Evolutionary conservation across 768 basidiomycete genomes (phyloP), one percentile per base, ranked within the genome.

Genomic region (Phanerochaete carnosa): DNA sequence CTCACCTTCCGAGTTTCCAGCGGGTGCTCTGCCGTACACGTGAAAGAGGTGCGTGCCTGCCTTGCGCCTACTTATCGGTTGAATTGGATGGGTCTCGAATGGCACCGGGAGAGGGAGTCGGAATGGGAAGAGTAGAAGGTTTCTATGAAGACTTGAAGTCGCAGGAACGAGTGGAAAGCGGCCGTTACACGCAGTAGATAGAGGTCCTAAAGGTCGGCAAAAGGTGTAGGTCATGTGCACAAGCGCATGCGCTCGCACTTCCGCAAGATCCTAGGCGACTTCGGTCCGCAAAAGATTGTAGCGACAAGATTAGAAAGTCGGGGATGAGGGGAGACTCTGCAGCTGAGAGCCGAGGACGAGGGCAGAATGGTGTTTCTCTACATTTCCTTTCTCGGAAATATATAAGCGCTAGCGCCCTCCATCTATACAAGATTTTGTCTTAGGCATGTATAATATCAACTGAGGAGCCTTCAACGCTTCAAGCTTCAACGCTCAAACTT

Each of bases 1-100:
- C 58, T 33, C 45, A 61, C 60, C 60, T 55, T 39, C 60, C 55
- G 55, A 61, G 53, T 33, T 47, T 55, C 59, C 58, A 6, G 58
- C 58, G 58, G n/a, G 58, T 58, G 29, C 28, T 55, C 28, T 45
- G 35, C 54, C 37, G 54, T 37, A 45, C 60, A 61, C 60, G 60
- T 57, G 60, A 56, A 57, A 37, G 60, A 54, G 53, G 55, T 25
- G 46, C 55, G 60, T 55, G 55, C 46, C 30, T 61, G 29, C 46
- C 60, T 49, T 53, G 60, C 29, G 46, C 39, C 35, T 25, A 45
- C 55, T 57, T 61, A 57, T 61, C 60, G 60, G 55, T 33, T 47
- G 19, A 29, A 61, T 33, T 61, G 55, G 57, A 57, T 57, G 46
- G 55, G 30, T 45, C 59, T 37, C 19, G 52, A 30, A n/a, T 30